Evolutionary conservation across 306 rosid species (phyloP).

Genomic region (Datisca glomerata): DNA sequence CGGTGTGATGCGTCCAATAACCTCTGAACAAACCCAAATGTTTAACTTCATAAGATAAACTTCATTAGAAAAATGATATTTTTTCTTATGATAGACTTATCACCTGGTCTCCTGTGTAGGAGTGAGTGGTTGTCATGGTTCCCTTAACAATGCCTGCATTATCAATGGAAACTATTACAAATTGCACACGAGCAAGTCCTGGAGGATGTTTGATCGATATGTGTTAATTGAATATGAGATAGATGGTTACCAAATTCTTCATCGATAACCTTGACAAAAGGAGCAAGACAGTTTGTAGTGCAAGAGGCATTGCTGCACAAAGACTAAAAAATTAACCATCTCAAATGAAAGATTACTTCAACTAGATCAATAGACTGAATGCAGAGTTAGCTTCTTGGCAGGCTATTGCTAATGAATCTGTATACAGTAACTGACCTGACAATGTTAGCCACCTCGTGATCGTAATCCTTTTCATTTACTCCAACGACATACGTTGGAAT

Average conservation of each 20-base stretch:
- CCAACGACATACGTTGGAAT: conserved; percentile 93
- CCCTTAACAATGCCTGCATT: conserved; percentile 85
- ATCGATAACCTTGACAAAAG: conserved; percentile 84
- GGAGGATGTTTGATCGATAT: too few species aligned
- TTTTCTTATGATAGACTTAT: not conserved
- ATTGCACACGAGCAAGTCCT: not conserved
- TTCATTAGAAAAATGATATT: too few species aligned
- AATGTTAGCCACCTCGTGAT: conserved; percentile 56
- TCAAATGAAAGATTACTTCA: not conserved
- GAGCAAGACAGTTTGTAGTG: conserved; percentile 96
- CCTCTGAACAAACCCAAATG: conserved; percentile 40
- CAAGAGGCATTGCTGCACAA: conserved; percentile 89
- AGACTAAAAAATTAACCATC: not conserved
- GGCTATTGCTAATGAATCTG: not conserved
- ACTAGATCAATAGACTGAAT: too few species aligned
- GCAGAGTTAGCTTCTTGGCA: too few species aligned
- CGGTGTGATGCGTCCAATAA: conserved; percentile 97
- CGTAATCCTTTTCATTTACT: conserved; percentile 74
- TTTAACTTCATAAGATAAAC: too few species aligned
- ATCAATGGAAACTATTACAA: conserved; percentile 1
- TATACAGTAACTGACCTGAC: conserved; percentile 41
- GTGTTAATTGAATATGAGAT: too few species aligned
- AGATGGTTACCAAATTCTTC: conserved; percentile 72
- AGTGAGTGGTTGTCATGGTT: conserved; percentile 99
- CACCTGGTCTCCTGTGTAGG: conserved; percentile 99